phyloP scores from a whole-genome alignment of 768 basidiomycete species.

The Boletus rubroflammeus region DNA sequence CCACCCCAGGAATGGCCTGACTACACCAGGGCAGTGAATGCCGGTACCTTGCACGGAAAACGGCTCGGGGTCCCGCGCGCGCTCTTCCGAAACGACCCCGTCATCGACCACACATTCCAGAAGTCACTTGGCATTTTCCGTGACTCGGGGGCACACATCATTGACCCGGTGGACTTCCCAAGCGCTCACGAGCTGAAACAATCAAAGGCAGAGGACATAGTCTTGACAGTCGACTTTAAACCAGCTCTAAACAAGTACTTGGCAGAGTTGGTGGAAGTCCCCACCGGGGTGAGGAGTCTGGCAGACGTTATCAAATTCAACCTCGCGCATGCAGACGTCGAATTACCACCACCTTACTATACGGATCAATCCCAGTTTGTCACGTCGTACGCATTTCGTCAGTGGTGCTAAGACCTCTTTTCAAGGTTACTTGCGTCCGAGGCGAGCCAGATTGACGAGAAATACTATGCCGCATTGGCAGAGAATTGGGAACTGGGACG shows the following conservation, averaged over 20 bases:
- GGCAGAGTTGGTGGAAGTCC: slow-evolving; percentile 45
- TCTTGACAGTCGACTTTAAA: slow-evolving; percentile 58
- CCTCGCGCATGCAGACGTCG: slow-evolving; percentile 45
- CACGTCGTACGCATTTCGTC: not conserved
- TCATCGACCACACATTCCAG: slow-evolving; percentile 36
- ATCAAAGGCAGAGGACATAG: slow-evolving; percentile 52
- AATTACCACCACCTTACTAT: slow-evolving; percentile 37
- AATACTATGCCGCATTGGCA: slow-evolving; percentile 44
- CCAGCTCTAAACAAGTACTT: slow-evolving; percentile 45
- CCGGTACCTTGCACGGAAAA: slow-evolving; percentile 41
- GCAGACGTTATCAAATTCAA: slow-evolving; percentile 61
- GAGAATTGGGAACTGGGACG: slow-evolving; percentile 48
- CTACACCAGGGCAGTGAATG: slow-evolving; percentile 49
- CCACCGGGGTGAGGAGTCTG: slow-evolving; percentile 55
- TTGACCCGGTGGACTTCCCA: slow-evolving; percentile 63
- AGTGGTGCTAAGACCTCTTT: slow-evolving; percentile 4
- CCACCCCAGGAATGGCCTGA: slow-evolving; percentile 51
- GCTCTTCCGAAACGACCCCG: slow-evolving; percentile 22
- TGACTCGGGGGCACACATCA: slow-evolving; percentile 41
- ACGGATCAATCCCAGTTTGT: slow-evolving; percentile 36
- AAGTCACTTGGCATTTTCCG: slow-evolving; percentile 37
- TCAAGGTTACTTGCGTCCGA: slow-evolving; percentile 24
- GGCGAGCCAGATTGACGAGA: slow-evolving; percentile 34
- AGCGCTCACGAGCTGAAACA: slow-evolving; percentile 45
- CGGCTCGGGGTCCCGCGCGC: slow-evolving; percentile 44